phyloP scores from a whole-genome alignment of 192 early-diverging fungal species.

The Phlyctochytrium arcticum region DNA sequence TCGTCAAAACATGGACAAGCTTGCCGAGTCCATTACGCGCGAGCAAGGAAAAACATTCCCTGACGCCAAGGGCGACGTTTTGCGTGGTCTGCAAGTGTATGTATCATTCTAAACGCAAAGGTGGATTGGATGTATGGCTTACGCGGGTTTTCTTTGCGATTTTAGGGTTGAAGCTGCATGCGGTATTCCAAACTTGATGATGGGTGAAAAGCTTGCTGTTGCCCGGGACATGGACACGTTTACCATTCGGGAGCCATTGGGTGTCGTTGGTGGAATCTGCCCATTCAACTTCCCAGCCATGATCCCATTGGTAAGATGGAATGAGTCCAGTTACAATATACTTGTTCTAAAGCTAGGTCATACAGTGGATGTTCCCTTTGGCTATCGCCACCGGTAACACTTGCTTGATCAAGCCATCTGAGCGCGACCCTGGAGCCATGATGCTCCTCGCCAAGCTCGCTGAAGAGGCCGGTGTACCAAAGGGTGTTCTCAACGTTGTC shows the following conservation, averaged over 20 bases:
- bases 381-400: conserved; percentile 93
- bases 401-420: conserved; percentile 86
- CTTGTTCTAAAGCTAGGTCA: neutral
- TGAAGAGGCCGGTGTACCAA: conserved; percentile 82
- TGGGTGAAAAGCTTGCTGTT: conserved; percentile 82
- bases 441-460: conserved; percentile 88
- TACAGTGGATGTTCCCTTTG: conserved; percentile 93
- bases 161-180: conserved; percentile 73
- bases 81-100: conserved; percentile 80
- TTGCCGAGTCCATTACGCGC: conserved; percentile 75
- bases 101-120: no score
- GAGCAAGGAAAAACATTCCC: conserved; percentile 94
- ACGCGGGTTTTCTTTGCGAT: no score
- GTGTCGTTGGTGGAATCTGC: conserved; percentile 89
- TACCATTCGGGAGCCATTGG: conserved; percentile 84
- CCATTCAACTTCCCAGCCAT: conserved; percentile 99
- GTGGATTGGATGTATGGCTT: no score
- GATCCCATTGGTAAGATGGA: conserved; percentile 45
- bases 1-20: conserved; percentile 68
- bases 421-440: conserved; percentile 88
- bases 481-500: conserved; percentile 88
- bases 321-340: neutral
- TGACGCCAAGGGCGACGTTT: conserved; percentile 89
- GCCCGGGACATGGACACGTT: conserved; percentile 95
- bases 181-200: conserved; percentile 69